phyloP scores from a whole-genome alignment of 768 basidiomycete genomes.

The Leccinum broughii region DNA sequence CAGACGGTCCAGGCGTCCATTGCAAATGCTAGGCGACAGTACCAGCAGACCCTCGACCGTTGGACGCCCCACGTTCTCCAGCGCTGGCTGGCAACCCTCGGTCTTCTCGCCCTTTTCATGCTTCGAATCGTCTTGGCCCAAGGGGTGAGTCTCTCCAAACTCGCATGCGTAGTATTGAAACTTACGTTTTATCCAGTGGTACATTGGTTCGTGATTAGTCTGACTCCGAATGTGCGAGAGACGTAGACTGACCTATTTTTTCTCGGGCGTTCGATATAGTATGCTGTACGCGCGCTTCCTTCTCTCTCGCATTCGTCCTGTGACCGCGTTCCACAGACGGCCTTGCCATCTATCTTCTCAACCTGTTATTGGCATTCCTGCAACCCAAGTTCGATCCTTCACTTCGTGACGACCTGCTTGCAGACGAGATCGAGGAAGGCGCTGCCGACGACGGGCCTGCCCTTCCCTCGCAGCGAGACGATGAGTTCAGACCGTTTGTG shows the following conservation, averaged over 20 bases:
- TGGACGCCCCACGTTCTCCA: slow-evolving; percentile 89
- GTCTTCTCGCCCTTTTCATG: slow-evolving; percentile 72
- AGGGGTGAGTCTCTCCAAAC: slow-evolving; percentile 59
- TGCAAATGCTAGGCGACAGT: slow-evolving; percentile 65
- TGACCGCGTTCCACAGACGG: slow-evolving; percentile 54
- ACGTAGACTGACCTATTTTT: slow-evolving; percentile 1
- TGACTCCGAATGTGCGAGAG: neutral
- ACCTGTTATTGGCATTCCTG: slow-evolving; percentile 94
- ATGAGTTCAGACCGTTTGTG: slow-evolving; percentile 97
- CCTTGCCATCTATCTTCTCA: slow-evolving; percentile 92
- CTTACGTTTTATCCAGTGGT: slow-evolving; percentile 60
- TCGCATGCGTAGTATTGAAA: neutral
- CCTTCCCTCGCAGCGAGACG: slow-evolving; percentile 74
- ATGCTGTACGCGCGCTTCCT: slow-evolving; percentile 58
- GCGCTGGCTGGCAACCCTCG: slow-evolving; percentile 82
- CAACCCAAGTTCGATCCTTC: slow-evolving; percentile 99
- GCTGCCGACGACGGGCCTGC: slow-evolving; percentile 58
- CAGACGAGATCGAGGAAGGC: slow-evolving; percentile 95
- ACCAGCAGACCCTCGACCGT: slow-evolving; percentile 88
- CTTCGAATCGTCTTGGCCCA: slow-evolving; percentile 85
- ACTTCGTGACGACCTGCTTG: slow-evolving; percentile 87
- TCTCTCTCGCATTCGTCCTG: neutral
- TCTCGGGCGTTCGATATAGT: slow-evolving; percentile 37
- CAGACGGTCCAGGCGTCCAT: slow-evolving; percentile 29
- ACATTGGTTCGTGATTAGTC: slow-evolving; percentile 68